Base-by-base conservation (phyloP, 2,329 filamentous ascomycete species). In the Colletotrichum lindemuthianum region DNA sequence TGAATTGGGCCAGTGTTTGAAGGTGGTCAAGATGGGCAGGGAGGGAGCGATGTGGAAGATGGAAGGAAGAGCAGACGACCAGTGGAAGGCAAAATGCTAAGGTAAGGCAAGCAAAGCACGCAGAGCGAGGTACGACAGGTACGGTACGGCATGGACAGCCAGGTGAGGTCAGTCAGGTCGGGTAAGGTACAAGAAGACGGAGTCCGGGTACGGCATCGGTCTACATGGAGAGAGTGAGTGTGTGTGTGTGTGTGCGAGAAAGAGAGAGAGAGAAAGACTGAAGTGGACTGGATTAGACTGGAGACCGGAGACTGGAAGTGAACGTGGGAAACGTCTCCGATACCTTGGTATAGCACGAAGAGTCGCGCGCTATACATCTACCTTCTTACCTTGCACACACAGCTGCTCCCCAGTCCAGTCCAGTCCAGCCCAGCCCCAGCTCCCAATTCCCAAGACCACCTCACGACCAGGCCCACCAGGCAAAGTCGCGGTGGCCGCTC, bases 11-110 rank as follows among this genome's bases (percentile, higher is more conserved):
- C 44, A 24, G 58, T 47, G 63, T 68, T 63, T 66, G 57, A 58
- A 64, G 59, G 61, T 67, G 61, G 67, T 63, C 54, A 67, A 54
- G 63, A 59, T 65, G 58, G 59, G 49, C 58, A 68, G 60, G 57
- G 59, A 68, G 61, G 67, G 59, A 63, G 58, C 52, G 57, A 63
- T 63, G 60, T 67, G 67, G 63, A 61, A 58, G 59, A 64, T 58
- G 63, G 54, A 64, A 66, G 63, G 63, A 65, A 59, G 59, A 60
- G 63, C 65, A 41, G 60, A 64, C 49, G 54, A 64, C 64, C 59
- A 63, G 58, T 49, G 61, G 67, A 67, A 68, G 60, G 65, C 65
- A 64, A 65, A 61, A 58, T 67, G 60, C 51, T 59, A 64, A 49
- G 55, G 54, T 36, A 57, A 65, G 63, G 60, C 50, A 58, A 65